These are phyloP conservation scores for Yamadazyma nakazawae DNA, from an alignment of 805 yeast genomes.

Conservation along the genomic window DNA sequence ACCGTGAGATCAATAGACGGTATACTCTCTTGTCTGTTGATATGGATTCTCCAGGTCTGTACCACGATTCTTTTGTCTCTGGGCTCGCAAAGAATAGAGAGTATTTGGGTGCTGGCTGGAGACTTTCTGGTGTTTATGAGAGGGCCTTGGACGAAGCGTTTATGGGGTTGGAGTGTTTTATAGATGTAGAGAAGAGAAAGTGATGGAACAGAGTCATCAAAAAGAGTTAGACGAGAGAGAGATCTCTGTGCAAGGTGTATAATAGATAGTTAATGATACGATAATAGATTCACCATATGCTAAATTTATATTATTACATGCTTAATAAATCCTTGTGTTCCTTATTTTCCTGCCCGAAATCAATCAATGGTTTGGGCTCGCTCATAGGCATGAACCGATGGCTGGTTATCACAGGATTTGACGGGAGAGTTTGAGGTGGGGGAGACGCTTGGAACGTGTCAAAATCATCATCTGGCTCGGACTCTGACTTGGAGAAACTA, in stretches of 20 bases:
- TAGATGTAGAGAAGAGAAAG: slow-evolving; percentile 42
- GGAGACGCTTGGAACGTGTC: slow-evolving; percentile 20
- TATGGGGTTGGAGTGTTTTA: slow-evolving; percentile 80
- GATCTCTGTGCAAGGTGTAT: too few species aligned
- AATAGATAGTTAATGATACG: too few species aligned
- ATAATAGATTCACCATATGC: background rate
- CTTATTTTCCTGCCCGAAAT: slow-evolving; percentile 3
- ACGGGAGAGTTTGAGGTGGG: slow-evolving; percentile 3
- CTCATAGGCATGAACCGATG: slow-evolving; percentile 12
- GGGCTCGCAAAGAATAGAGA: slow-evolving; percentile 55
- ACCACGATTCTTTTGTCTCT: slow-evolving; percentile 45
- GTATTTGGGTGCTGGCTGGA: slow-evolving; percentile 84
- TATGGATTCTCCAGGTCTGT: slow-evolving; percentile 27
- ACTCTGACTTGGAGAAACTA: background rate
- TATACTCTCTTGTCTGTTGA: slow-evolving; percentile 41
- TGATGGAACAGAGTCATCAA: background rate
- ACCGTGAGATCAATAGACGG: slow-evolving; percentile 54
- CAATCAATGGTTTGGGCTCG: slow-evolving; percentile 16
- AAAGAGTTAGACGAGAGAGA: too few species aligned
- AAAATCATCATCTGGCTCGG: slow-evolving; percentile 18
- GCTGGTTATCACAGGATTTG: slow-evolving; percentile 6
- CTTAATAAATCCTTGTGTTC: background rate
- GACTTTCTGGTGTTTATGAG: slow-evolving; percentile 62
- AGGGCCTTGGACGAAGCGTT: slow-evolving; percentile 86
- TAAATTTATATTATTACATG: background rate